Conservation (phyloP, 169 alveolate genomes). For the Plasmodium relictum region DNA sequence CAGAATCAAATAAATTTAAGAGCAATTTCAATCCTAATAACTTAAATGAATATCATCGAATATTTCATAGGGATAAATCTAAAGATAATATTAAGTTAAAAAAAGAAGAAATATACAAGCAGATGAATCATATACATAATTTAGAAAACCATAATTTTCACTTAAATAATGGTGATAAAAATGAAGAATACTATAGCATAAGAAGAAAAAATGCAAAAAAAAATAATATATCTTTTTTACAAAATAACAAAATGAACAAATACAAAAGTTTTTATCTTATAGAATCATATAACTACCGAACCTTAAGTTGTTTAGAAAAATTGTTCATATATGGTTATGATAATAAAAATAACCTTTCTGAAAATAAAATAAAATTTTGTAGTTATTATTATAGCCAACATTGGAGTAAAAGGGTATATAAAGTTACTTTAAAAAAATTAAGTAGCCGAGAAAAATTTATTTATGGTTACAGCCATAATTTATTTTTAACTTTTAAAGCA, state of each 20-base stretch:
- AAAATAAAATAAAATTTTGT: slow-evolving; percentile 44
- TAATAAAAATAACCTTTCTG: neutral
- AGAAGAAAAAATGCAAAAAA: neutral
- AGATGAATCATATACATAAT: neutral
- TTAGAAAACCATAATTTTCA: neutral
- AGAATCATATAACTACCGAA: slow-evolving; percentile 48
- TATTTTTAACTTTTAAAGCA: slow-evolving; percentile 7
- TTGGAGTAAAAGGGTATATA: slow-evolving; percentile 30
- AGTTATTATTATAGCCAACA: slow-evolving; percentile 36
- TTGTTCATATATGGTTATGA: slow-evolving; percentile 39
- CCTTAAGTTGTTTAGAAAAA: slow-evolving; percentile 77
- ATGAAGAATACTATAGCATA: neutral
- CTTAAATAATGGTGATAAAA: neutral
- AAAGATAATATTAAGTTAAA: too few species aligned
- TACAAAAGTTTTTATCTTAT: slow-evolving; percentile 11
- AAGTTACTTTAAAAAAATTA: slow-evolving; percentile 25
- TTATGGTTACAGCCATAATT: slow-evolving; percentile 62
- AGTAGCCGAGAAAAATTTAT: neutral
- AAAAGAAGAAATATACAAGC: neutral
- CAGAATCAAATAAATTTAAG: too few species aligned
- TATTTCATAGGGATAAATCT: too few species aligned
- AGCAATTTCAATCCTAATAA: too few species aligned
- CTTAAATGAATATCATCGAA: too few species aligned
- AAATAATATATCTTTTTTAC: slow-evolving; percentile 15
- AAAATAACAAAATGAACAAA: slow-evolving; percentile 11